These are phyloP conservation scores for Populus deltoides DNA, from an alignment of 345 rosid genomes.

Conservation along the genomic window DNA sequence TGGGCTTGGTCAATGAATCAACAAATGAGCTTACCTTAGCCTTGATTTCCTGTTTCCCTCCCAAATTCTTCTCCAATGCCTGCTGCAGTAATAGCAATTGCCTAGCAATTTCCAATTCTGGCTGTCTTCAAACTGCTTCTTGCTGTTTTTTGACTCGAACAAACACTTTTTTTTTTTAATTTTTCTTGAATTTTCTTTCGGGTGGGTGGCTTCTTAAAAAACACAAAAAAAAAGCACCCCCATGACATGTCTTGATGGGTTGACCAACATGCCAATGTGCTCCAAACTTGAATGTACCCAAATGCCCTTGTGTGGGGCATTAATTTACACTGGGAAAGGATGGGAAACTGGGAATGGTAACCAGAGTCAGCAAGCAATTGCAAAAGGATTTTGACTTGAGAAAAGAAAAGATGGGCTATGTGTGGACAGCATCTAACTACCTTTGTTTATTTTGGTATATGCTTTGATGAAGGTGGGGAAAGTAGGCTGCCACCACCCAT, in stretches of 20 bases:
- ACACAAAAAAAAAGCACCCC: background rate
- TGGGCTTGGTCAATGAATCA: conserved; percentile 19
- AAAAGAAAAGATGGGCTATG: background rate
- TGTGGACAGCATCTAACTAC: conserved; percentile 14
- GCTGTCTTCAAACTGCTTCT: background rate
- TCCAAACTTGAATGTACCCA: background rate
- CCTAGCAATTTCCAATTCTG: conserved; percentile 17
- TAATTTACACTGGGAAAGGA: background rate
- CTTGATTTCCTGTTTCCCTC: conserved; percentile 8
- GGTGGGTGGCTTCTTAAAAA: background rate
- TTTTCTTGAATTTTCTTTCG: background rate
- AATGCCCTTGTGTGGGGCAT: background rate
- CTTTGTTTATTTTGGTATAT: background rate
- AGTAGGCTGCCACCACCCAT: background rate
- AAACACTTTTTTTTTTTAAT: background rate
- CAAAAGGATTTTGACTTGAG: conserved; percentile 18
- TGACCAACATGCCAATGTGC: background rate
- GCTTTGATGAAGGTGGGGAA: conserved; percentile 8
- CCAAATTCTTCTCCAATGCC: conserved; percentile 23
- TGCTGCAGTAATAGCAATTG: background rate
- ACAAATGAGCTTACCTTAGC: conserved; percentile 22
- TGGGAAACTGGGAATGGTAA: background rate
- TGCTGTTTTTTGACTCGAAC: background rate
- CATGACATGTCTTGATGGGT: background rate
- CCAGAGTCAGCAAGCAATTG: conserved; percentile 33